phyloP scores from a whole-genome alignment of 177 flowering plant genomes.

The Vitis hybrid region DNA sequence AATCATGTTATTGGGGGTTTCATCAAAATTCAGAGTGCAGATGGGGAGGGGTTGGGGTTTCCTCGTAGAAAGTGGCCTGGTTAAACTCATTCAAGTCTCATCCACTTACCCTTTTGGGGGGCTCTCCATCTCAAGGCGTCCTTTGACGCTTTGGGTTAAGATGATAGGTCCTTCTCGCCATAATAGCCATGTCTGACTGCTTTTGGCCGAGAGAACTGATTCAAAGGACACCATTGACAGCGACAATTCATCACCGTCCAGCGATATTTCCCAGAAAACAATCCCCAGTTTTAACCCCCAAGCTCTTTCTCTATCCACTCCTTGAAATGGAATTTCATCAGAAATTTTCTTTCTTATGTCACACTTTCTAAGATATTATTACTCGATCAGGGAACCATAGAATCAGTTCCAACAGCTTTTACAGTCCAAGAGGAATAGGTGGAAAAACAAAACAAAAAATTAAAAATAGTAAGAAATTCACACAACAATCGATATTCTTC shows the following conservation, averaged over 20 bases:
- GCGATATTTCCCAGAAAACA: constrained; percentile 34
- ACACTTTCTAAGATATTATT: neutral
- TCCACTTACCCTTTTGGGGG: neutral
- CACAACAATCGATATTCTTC: neutral
- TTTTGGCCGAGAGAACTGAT: constrained; percentile 44
- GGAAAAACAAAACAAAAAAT: neutral
- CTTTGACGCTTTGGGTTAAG: constrained; percentile 9
- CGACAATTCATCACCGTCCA: constrained; percentile 56
- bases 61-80: no score
- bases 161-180: constrained; percentile 49
- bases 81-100: no score
- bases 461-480: neutral
- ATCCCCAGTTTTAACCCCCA: neutral
- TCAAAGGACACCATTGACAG: constrained; percentile 48
- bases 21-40: no score
- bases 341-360: neutral
- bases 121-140: neutral
- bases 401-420: neutral
- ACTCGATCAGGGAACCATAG: neutral
- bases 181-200: constrained; percentile 50
- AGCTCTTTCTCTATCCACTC: neutral
- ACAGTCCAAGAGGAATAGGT: neutral
- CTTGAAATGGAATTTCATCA: neutral
- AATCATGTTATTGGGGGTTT: no score
- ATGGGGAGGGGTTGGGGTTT: no score